A percentile compares a stretch with the other conserved stretches of the same genome.
Evolutionary conservation across 495 filamentous ascomycete genomes (phyloP).

Genomic region (Annulohypoxylon maeteangense): DNA sequence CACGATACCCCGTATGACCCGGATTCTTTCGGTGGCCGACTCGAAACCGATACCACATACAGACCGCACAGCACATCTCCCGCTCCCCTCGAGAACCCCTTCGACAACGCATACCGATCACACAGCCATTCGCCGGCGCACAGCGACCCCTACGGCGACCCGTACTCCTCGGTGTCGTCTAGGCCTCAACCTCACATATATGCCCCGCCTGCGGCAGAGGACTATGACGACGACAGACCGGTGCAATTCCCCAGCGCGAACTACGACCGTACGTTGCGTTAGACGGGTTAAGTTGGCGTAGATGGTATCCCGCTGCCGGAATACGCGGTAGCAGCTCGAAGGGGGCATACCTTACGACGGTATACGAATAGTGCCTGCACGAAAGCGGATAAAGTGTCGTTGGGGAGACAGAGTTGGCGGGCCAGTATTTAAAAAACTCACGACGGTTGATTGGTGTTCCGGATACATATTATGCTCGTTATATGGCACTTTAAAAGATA

Average conservation of each 20-base stretch:
- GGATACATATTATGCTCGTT: conserved; percentile 42
- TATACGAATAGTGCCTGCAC: background rate
- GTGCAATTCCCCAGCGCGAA: conserved; percentile 55
- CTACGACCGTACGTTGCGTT: conserved; percentile 57
- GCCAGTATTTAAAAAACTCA: conserved; percentile 33
- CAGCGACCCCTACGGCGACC: conserved; percentile 49
- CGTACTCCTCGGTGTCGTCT: conserved; percentile 38
- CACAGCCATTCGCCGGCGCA: conserved; percentile 41
- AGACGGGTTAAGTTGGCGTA: conserved; percentile 13
- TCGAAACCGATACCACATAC: conserved; percentile 49
- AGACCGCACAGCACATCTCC: conserved; percentile 46
- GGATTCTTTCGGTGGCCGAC: conserved; percentile 49
- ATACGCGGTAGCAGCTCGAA: background rate
- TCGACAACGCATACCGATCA: conserved; percentile 52
- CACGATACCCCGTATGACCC: conserved; percentile 45
- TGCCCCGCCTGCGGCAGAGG: conserved; percentile 51
- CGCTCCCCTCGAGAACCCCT: conserved; percentile 54
- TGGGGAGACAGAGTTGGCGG: conserved; percentile 33
- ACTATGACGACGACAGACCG: conserved; percentile 52
- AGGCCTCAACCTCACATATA: conserved; percentile 46
- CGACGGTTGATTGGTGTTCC: conserved; percentile 46
- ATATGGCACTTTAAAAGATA: conserved; percentile 41
- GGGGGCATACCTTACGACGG: background rate
- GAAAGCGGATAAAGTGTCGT: conserved; percentile 5
- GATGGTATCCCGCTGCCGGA: conserved; percentile 28